These are phyloP conservation scores for Chaetomiaceae sp. DNA, from an alignment of 2,329 filamentous ascomycete species.

Conservation along the genomic window DNA sequence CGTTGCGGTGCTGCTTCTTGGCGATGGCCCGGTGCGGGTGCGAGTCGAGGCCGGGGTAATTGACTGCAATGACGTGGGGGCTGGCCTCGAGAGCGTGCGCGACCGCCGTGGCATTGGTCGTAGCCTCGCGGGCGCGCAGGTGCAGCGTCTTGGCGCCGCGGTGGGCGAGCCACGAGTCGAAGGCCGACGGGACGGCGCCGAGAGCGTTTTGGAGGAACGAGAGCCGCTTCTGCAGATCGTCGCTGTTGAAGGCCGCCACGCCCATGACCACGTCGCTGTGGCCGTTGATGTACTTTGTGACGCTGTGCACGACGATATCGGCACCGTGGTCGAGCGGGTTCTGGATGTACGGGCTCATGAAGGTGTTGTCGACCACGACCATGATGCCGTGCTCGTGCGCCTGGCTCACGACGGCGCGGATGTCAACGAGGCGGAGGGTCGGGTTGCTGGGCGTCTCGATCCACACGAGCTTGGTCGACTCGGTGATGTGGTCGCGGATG, in stretches of 20 bases:
- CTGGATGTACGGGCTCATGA: constrained; percentile 93
- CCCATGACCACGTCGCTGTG: constrained; percentile 98
- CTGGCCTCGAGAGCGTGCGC: constrained; percentile 73
- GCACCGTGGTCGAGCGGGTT: constrained; percentile 92
- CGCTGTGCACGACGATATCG: constrained; percentile 92
- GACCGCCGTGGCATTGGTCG: constrained; percentile 72
- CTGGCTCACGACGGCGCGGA: constrained; percentile 73
- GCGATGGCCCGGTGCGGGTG: constrained; percentile 85
- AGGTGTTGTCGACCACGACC: constrained; percentile 99
- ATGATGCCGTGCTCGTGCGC: constrained; percentile 85
- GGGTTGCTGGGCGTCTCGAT: constrained; percentile 96
- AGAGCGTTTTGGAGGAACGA: constrained; percentile 96
- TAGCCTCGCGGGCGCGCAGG: constrained; percentile 81
- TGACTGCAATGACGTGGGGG: constrained; percentile 79
- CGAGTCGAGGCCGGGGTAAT: constrained; percentile 87
- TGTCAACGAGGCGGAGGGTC: constrained; percentile 88
- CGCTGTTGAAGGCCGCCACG: constrained; percentile 88
- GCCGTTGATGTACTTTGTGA: constrained; percentile 99
- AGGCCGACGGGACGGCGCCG: constrained; percentile 87
- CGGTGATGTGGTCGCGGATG: constrained; percentile 75
- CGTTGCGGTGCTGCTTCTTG: constrained; percentile 84
- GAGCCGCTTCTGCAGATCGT: constrained; percentile 69
- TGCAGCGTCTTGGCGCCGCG: constrained; percentile 95
- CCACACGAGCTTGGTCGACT: constrained; percentile 92
- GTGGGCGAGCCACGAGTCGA: constrained; percentile 98